Percentiles rank a stretch among this genome's conserved stretches.
phyloP scores from a whole-genome alignment of 441 rosid genomes.

The Macaranga tanarius region DNA sequence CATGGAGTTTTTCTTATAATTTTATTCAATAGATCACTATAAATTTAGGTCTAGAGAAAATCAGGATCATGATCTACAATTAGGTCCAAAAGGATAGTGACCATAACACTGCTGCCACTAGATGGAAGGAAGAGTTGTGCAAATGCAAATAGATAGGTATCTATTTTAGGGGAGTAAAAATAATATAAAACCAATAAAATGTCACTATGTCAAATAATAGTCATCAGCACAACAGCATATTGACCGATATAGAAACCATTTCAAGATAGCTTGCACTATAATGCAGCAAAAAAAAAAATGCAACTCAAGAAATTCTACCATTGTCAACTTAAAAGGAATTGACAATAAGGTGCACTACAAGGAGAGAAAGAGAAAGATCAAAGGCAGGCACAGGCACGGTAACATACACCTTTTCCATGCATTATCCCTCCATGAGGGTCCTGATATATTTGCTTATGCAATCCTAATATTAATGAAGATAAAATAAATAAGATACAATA shows the following conservation, averaged over 20 bases:
- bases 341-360: not conserved
- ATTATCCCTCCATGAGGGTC: no score
- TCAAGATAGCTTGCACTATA: not conserved
- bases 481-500: no score
- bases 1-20: not conserved
- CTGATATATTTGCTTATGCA: no score
- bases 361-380: not conserved
- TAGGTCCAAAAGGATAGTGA: not conserved
- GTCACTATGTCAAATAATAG: not conserved
- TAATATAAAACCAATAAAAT: not conserved
- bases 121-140: not conserved
- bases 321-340: not conserved
- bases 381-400: not conserved
- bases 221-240: not conserved
- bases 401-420: not conserved
- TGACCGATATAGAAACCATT: not conserved
- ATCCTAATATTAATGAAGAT: no score
- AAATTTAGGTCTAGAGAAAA: not conserved
- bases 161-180: not conserved
- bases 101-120: not conserved
- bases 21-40: not conserved
- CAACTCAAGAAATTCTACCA: not conserved
- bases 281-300: not conserved
- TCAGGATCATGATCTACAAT: not conserved
- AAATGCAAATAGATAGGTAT: not conserved